Evolutionary conservation across 805 yeast species (phyloP), one percentile per base, ranked within the genome.

Genomic region (Ogataea paraovalis): DNA sequence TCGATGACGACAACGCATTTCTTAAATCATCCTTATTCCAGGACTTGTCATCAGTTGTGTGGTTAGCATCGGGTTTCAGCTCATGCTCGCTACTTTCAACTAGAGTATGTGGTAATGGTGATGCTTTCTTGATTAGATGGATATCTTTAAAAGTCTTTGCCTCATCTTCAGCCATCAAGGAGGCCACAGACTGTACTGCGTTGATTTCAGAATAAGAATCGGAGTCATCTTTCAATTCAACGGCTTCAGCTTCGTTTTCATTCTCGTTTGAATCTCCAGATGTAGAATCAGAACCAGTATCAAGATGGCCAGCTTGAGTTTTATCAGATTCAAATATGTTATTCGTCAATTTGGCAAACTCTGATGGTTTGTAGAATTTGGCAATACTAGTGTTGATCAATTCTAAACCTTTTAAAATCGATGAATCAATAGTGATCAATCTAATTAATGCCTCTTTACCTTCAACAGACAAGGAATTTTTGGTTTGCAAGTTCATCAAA

Each of bases 381-480:
- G 54, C 47, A 21, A 38, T 46, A 27, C 44, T 52, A 1, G 54
- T 47, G 33, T 56, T 52, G 13, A 67, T 53, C 40, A 68, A 51
- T 23, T 70, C 70, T 22, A 77, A 50, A 1, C 79, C 80, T 57
- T 83, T 83, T 39, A 77, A 78, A 46, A 89, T 70, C 9, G 88
- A 82, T 16, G 85, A 79, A 57, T 85, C 90, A 55, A 88, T 70
- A 47, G 84, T 79, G 41, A 84, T 74, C 48, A 87, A 73, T 53
- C 91, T 71, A 28, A 89, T 70, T 38, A 88, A 68, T 18, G 85
- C 75, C 61, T 89, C 96, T 62, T 87, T 86, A 32, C 90, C 95
- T 54, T 83, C 82, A 12, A 79, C 51, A 21, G 77, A 80, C 52
- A 88, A 70, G 51, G 77, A 74, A 36, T 74, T 75, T 32, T 74